These are phyloP conservation scores for Climacium dendroides DNA, from an alignment of 225 moss, liverwort and hornwort species.

Conservation along the genomic window DNA sequence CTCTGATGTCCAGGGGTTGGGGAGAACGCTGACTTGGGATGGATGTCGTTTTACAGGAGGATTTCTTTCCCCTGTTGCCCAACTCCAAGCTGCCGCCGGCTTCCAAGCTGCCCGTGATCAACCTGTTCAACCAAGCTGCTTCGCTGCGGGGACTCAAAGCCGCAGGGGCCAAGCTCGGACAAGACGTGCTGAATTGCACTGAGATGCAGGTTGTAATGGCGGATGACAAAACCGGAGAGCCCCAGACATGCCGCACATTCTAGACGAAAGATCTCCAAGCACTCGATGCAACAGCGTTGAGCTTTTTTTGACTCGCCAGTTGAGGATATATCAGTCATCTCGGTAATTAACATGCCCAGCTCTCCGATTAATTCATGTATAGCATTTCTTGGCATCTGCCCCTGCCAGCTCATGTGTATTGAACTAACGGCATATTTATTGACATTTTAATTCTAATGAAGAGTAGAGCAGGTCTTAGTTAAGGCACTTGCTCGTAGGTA, in stretches of 20 bases:
- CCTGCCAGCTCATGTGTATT: neutral
- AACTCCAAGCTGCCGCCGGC: constrained; percentile 53
- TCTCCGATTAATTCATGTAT: neutral
- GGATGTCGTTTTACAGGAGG: neutral
- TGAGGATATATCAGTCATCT: neutral
- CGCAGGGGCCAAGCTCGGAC: constrained; percentile 70
- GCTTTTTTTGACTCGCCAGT: neutral
- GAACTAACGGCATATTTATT: neutral
- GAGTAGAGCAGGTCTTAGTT: neutral
- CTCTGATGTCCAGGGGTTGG: neutral
- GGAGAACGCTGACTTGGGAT: neutral
- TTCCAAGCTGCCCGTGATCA: constrained; percentile 69
- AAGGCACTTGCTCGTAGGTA: neutral
- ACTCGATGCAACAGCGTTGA: neutral
- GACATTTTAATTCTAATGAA: neutral
- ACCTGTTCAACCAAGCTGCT: constrained; percentile 82
- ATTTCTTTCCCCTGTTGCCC: constrained; percentile 56
- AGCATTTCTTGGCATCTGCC: neutral
- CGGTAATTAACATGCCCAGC: neutral
- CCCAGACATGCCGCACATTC: constrained; percentile 36
- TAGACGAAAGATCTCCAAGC: neutral
- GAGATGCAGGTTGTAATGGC: constrained; percentile 46
- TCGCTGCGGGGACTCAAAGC: constrained; percentile 77
- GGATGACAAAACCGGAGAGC: constrained; percentile 65
- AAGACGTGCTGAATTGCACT: constrained; percentile 71